These are phyloP conservation scores for Myxozyma geophila DNA, from an alignment of 805 yeast genomes.

Conservation along the genomic window DNA sequence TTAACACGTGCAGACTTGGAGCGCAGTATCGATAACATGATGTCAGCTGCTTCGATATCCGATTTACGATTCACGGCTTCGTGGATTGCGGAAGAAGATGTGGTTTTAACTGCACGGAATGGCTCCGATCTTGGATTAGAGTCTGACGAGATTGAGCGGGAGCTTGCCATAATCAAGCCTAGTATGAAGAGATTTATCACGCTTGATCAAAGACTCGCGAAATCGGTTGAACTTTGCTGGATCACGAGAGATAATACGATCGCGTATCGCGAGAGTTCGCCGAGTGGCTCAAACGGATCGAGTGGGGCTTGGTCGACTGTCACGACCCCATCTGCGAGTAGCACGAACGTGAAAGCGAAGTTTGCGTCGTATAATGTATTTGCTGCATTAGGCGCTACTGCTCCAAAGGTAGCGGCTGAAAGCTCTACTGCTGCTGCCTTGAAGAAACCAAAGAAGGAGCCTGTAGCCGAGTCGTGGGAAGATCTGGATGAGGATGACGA, in stretches of 20 bases:
- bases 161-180: constrained; percentile 26
- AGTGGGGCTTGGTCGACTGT: constrained; percentile 12
- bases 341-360: constrained; percentile 1
- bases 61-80: constrained; percentile 18
- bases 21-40: constrained; percentile 16
- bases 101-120: constrained; percentile 23
- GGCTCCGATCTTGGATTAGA: neutral
- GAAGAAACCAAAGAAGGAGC: constrained; percentile 14
- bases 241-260: constrained; percentile 28
- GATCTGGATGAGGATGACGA: constrained; percentile 29
- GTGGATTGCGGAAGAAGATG: constrained; percentile 37
- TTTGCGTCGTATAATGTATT: constrained; percentile 20
- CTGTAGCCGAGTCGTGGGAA: constrained; percentile 35
- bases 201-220: constrained; percentile 15
- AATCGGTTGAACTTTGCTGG: constrained; percentile 33
- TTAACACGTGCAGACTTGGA: constrained; percentile 30
- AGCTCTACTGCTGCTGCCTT: neutral
- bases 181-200: constrained; percentile 9
- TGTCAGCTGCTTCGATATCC: constrained; percentile 6
- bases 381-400: constrained; percentile 19
- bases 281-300: neutral
- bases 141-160: constrained; percentile 26
- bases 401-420: neutral
- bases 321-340: constrained; percentile 6
- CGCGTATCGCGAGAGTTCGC: constrained; percentile 31